Evolutionary conservation across 495 filamentous ascomycete genomes (phyloP), one percentile per base, ranked within the genome.

Genomic region (Chaetomium cochliodes): DNA sequence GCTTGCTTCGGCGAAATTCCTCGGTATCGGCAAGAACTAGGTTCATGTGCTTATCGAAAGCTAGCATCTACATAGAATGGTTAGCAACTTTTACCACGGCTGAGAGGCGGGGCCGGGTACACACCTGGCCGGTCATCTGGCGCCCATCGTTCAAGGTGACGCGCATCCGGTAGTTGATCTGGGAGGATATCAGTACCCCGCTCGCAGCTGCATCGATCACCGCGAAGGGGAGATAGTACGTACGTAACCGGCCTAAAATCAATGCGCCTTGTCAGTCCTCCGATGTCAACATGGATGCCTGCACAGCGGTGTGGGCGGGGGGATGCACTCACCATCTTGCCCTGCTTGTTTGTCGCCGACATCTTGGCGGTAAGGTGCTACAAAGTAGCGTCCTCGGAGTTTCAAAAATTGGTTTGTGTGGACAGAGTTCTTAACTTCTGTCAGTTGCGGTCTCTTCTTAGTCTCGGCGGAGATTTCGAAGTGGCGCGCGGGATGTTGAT

Each of bases 91-190:
- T 22, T 55, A 37, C 33, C 33, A 37, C 16, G 11, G 46, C 58
- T 41, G 18, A 41, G 57, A 22, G 11, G 13, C 33, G 9, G 57
- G 44, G 62, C 56, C 44, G 25, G 16, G 16, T 5, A 62, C 75
- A 47, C 78, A 96, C 93, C 88, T 97, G 92, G 58, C 96, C 96
- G 15, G 90, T 91, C 87, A 99, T 93, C 78, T 98, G 93, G 68
- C 94, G 89, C 70, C 92, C 90, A 82, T 99, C 94, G 72, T 89
- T 92, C 73, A 99, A 82, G 47, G 96, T 98, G 67, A 96, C 90
- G 75, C 92, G 86, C 96, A 99, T 98, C 74, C 93, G 90, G 82
- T 96, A 98, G 79, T 98, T 97, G 86, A 99, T 96, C 94, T 98
- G 76, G 18, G 16, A 53, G 12, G 55, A 23, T 23, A 74, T 83